A percentile compares a stretch with the other conserved stretches of the same genome.
These are phyloP conservation scores for Rhizopogon vesiculosus DNA, from an alignment of 768 basidiomycete species.

Conservation along the genomic window DNA sequence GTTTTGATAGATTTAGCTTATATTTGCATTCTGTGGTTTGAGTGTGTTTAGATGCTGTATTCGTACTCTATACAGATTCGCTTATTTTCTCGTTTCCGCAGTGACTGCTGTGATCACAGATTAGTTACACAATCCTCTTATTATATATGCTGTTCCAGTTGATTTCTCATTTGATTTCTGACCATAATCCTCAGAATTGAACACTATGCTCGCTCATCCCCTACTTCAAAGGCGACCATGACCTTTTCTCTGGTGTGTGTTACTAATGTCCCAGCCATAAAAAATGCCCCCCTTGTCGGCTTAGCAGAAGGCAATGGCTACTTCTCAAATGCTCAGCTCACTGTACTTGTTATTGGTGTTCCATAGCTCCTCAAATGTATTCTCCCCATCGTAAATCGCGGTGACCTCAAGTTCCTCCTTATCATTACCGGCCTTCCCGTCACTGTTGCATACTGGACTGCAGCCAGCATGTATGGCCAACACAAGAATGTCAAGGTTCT, in stretches of 20 bases:
- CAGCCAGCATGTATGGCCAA: conserved; percentile 77
- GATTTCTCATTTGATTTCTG: too few relatives aligned
- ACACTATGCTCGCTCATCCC: too few relatives aligned
- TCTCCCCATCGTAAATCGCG: conserved; percentile 76
- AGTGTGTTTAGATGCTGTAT: too few relatives aligned
- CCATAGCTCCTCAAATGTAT: conserved; percentile 83
- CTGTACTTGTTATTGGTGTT: conserved; percentile 68
- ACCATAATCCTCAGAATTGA: too few relatives aligned
- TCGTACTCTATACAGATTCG: too few relatives aligned
- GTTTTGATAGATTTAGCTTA: too few relatives aligned
- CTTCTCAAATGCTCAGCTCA: conserved; percentile 81
- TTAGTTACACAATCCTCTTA: too few relatives aligned
- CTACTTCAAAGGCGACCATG: conserved; percentile 19
- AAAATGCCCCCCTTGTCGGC: too few relatives aligned
- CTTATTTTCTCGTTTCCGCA: too few relatives aligned
- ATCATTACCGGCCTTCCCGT: conserved; percentile 71
- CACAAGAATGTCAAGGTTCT: conserved; percentile 82
- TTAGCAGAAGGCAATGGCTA: conserved; percentile 83
- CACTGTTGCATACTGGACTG: conserved; percentile 83
- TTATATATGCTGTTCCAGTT: too few relatives aligned
- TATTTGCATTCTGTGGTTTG: too few relatives aligned
- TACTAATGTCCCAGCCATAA: too few relatives aligned
- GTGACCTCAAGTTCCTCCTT: conserved; percentile 84
- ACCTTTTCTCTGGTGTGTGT: conserved; percentile 46
- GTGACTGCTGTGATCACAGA: conserved; percentile 30